Base-by-base conservation (phyloP, 2,329 filamentous ascomycete species). In the Diplodia seriata region DNA sequence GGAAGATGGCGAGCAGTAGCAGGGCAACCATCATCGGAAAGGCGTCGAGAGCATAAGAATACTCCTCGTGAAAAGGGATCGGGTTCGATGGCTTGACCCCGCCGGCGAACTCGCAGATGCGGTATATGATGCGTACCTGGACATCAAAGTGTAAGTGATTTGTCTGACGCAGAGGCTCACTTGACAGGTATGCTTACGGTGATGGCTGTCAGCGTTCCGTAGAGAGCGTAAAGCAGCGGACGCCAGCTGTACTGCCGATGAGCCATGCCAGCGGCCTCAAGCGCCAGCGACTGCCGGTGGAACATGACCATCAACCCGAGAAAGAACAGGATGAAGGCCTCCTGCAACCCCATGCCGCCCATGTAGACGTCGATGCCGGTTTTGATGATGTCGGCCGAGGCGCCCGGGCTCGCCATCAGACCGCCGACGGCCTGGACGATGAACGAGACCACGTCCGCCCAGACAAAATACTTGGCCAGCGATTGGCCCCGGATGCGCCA, bases 81-180 rank as follows among this genome's bases (percentile, higher is more conserved):
- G 78, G 76, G 72, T 84, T 85, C n/a, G 76, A 70, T 1, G 70
- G 57, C 50, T 76, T 75, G 23, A 83, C 72, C 12, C 84, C 85
- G 4, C 79, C 77, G 0, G 81, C 79, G 72, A 85, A 90, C 74
- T 90, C 86, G 64, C 81, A 75, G 1, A 90, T 79, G 36, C 87
- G 85, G 76, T 85, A 90, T 70, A 88, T 83, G 73, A 90, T 89
- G 40, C 87, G 85, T 33, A 74, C 70, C 67, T 69, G 11, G 20
- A 53, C 1, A 47, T 15, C 4, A 2, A 9, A 20, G 7, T 8
- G 26, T 26, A 26, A 26, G 26, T 26, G 26, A 4, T 26, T 26
- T 3, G 4, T 26, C 26, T 26, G 26, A 26, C 26, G 26, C 4
- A 26, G 26, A 26, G 26, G 26, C 26, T 33, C 31, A 33, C 31